Evolutionary conservation across 768 basidiomycete genomes (phyloP), one percentile per base, ranked within the genome.

Genomic region (Dioszegia aurantiaca): DNA sequence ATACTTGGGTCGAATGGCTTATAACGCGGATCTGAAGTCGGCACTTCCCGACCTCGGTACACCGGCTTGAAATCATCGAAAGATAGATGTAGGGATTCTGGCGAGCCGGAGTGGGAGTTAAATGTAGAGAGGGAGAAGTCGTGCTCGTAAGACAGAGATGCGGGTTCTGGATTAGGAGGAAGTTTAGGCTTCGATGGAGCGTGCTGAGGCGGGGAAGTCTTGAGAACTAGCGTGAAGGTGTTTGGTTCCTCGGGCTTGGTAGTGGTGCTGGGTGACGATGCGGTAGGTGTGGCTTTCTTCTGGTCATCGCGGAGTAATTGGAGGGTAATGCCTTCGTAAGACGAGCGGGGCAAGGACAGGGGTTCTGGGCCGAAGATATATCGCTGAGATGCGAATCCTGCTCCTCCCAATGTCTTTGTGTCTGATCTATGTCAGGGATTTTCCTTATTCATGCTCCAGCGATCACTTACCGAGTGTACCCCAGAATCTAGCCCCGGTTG

Each of bases 351-450:
- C 16, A 75, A 62, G 21, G 62, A 43, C 17, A 77, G 65, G 4
- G 71, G 70, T 6, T 44, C 41, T 0, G 66, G 64, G 9, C 59
- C 57, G 49, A 77, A 78, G 9, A 67, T 64, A 59, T 72, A 73
- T n/a, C 67, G 65, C 56, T 78, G 78, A 2, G 78, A 78, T 6
- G 78, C 78, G 58, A 79, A 79, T 3, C 78, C 78, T 33, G 78
- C 78, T 19, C 77, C 78, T 3, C 78, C 78, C 8, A 79, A 73
- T 0, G 77, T 77, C 11, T 69, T 67, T 55, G 68, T 78, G 54
- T 79, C 78, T 79, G 26, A 19, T n/a, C 33, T 21, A 17, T 33
- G 4, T 40, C 28, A 43, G 31, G n/a, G n/a, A n/a, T n/a, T n/a
- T n/a, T n/a, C n/a, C n/a, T n/a, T n/a, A n/a, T n/a, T n/a, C n/a